phyloP scores from a whole-genome alignment of 2,329 filamentous ascomycete genomes.

The Coleophoma eucalyptorum region DNA sequence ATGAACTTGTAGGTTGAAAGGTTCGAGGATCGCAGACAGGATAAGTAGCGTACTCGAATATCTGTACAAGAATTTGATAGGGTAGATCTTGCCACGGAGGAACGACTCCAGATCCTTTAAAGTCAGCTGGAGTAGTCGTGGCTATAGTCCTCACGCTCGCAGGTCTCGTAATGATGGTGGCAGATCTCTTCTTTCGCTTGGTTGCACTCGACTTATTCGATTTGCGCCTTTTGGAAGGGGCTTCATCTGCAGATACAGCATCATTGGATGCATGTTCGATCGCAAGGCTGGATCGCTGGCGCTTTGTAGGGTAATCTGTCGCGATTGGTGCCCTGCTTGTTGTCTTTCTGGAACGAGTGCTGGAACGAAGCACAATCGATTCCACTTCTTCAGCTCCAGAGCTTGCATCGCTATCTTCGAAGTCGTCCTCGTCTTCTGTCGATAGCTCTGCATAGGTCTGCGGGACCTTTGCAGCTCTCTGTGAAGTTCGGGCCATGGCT shows the following conservation, averaged over 20 bases:
- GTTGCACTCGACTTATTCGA: background rate
- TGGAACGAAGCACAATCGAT: background rate
- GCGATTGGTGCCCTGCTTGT: background rate
- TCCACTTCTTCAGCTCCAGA: background rate
- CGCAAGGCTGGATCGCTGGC: background rate
- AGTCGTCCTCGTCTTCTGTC: background rate
- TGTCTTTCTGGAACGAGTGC: background rate
- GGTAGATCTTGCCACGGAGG: slow-evolving; percentile 59
- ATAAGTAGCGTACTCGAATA: slow-evolving; percentile 63
- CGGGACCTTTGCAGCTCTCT: background rate
- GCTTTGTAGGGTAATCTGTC: background rate
- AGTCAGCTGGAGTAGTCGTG: no score
- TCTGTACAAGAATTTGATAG: slow-evolving; percentile 64
- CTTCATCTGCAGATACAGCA: background rate
- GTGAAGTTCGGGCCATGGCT: background rate
- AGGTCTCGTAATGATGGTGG: background rate
- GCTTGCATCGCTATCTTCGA: background rate
- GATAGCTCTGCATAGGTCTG: background rate
- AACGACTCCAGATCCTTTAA: slow-evolving; percentile 30
- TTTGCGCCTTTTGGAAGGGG: slow-evolving; percentile 1
- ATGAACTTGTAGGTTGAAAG: slow-evolving; percentile 36
- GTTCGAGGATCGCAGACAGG: slow-evolving; percentile 48
- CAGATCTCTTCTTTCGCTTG: background rate
- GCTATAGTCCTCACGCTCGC: no score
- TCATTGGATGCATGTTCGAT: background rate